Base-by-base conservation (phyloP, 2,329 filamentous ascomycete genomes). In the Lachnellula hyalina region DNA sequence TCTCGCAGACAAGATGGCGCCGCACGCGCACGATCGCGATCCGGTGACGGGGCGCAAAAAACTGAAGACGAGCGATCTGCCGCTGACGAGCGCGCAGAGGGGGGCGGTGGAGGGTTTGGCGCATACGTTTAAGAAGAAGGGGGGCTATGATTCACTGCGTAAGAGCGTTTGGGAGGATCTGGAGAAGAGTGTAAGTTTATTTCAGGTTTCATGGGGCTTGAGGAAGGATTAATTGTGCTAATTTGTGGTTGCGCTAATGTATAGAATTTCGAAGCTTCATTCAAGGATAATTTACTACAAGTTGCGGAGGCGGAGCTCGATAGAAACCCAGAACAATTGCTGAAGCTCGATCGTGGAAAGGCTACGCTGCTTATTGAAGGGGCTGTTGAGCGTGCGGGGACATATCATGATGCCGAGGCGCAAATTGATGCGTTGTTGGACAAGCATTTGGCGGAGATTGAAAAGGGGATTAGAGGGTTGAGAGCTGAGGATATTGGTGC, bases 51-150 rank as follows among this genome's bases (percentile, higher is more conserved):
- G 56, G 23, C 65, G 66, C 46, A 69, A 69, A 63, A 87, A 83
- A 65, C 82, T 86, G 68, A 90, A 90, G 70, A 82, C 87, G 3
- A 86, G 85, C 0, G 89, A 93, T 63, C 77, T 93, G 17, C 89
- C 89, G 1, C 73, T 92, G 19, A 81, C 87, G 5, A 86, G 85
- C 3, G 80, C 83, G n/a, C 89, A 89, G 51, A 80, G 87, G 60
- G 80, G 81, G 1, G 84, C 86, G 1, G 90, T 93, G 54, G 88
- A 92, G 63, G 81, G 79, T 15, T 79, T 93, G 21, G 82, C 88
- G n/a, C 85, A 89, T 67, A 86, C 81, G 11, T 93, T 92, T 74
- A 92, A 92, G 73, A 93, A 92, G 74, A 90, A 90, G 71, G 89
- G 89, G 57, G 87, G 87, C 54, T 94, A 92, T 67, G 89, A 94